phyloP scores from a whole-genome alignment of 768 basidiomycete species.

The Termitomyces sp. region DNA sequence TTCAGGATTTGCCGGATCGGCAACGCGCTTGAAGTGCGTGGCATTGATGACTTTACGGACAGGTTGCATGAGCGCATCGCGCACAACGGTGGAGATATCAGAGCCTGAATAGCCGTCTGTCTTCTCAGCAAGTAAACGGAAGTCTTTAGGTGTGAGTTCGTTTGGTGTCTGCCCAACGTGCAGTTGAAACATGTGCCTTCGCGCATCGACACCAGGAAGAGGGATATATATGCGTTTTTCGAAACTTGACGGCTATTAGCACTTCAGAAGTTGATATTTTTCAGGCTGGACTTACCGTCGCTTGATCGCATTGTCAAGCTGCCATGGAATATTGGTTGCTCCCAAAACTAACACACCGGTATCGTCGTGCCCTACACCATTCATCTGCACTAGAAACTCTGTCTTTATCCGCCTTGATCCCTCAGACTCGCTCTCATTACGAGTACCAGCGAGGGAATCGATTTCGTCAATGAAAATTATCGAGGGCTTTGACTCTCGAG shows the following conservation, averaged over 20 bases:
- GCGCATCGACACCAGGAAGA: constrained; percentile 87
- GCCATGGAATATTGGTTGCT: constrained; percentile 99
- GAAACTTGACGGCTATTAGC: constrained; percentile 45
- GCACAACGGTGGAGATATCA: constrained; percentile 90
- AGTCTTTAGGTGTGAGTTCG: constrained; percentile 73
- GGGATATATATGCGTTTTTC: constrained; percentile 99
- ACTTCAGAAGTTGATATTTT: neutral
- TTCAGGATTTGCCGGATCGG: constrained; percentile 20
- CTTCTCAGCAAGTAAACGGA: constrained; percentile 69
- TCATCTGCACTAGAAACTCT: constrained; percentile 97
- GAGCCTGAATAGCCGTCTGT: constrained; percentile 96
- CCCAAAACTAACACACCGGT: constrained; percentile 94
- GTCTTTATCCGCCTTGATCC: constrained; percentile 97
- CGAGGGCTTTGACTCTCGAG: constrained; percentile 91
- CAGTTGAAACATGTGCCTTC: constrained; percentile 94
- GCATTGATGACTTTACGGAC: constrained; percentile 94
- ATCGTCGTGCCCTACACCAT: constrained; percentile 97
- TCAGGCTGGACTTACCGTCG: constrained; percentile 53
- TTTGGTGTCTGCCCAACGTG: constrained; percentile 93
- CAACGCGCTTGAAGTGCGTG: constrained; percentile 82
- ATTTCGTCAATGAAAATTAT: constrained; percentile 99
- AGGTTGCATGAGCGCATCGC: constrained; percentile 98
- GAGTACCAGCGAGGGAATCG: constrained; percentile 90
- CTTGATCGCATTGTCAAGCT: constrained; percentile 95
- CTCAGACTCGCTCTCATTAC: constrained; percentile 96